These are phyloP conservation scores for Nakazawaea peltata DNA, from an alignment of 805 yeast genomes.

Conservation along the genomic window DNA sequence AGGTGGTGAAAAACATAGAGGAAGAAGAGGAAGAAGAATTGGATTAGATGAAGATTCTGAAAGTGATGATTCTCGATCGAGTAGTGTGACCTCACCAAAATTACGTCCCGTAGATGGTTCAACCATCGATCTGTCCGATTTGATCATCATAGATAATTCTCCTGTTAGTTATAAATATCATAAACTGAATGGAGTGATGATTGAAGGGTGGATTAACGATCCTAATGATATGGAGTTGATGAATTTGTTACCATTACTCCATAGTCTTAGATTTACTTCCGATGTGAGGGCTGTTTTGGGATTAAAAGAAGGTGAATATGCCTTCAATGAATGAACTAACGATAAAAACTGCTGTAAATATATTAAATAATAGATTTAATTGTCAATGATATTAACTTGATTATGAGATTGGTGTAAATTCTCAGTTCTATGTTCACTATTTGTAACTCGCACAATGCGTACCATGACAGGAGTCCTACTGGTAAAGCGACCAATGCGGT, in stretches of 20 bases:
- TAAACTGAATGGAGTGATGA: conserved; percentile 81
- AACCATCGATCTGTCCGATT: conserved; percentile 50
- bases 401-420: too few relatives aligned
- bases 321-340: conserved; percentile 5
- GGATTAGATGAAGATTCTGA: conserved; percentile 1
- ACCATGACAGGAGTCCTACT: too few relatives aligned
- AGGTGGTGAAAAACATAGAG: neutral
- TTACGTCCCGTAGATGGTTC: neutral
- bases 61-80: conserved; percentile 7
- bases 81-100: conserved; percentile 1
- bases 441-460: too few relatives aligned
- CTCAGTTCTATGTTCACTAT: too few relatives aligned
- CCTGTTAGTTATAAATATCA: conserved; percentile 83
- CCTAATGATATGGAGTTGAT: conserved; percentile 83
- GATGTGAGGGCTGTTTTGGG: conserved; percentile 80
- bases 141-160: conserved; percentile 84
- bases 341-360: neutral
- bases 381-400: too few relatives aligned
- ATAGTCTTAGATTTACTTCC: conserved; percentile 67
- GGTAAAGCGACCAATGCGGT: too few relatives aligned
- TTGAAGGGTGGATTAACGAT: conserved; percentile 97
- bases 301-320: conserved; percentile 49
- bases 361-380: too few relatives aligned
- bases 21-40: conserved; percentile 7
- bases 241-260: conserved; percentile 71